Evolutionary conservation across 306 rosid genomes (phyloP), one percentile per base, ranked within the genome.

Genomic region (Castanospermum australe): DNA sequence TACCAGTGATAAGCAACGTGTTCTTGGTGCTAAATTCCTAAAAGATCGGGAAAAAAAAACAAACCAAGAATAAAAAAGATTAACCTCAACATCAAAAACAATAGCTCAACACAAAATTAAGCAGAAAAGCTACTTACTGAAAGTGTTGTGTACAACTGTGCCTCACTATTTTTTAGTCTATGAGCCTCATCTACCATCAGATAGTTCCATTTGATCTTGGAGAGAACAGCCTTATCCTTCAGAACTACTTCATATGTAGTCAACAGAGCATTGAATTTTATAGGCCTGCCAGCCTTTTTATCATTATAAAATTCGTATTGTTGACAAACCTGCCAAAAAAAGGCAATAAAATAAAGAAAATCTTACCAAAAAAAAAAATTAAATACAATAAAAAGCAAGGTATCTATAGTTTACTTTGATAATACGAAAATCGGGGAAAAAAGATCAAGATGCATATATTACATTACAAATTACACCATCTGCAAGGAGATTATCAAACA

Each of bases 111-210:
- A 47, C 57, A 48, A 54, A 64, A 85, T 64, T 66, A 48, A 79
- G 51, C 38, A 28, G 69, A 60, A 11, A 68, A 45, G 79, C 62
- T 66, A 66, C 94, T 77, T 93, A 96, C 99, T 80, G 84, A 93
- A 76, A 96, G 99, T 14, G 96, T 80, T 18, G 98, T 96, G 81
- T 96, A 96, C 86, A 96, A 71, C 86, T 96, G 99, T 51, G 99
- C 99, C 92, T 96, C 99, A 15, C 99, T 93, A 83, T 96, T 96
- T 84, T n/a, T 96, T 73, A 96, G 90, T 78, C 99, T 93, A 88
- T 96, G 99, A 63, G 99, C 99, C 85, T 96, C 99, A 88, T 96
- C 99, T 50, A 96, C 99, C 99, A 96, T 96, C 87, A 96, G 83
- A 86, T 96, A 96, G 80, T 10, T 93, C 99, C 99, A 96, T 86